These are phyloP conservation scores for Kwoniella sp. DNA, from an alignment of 768 basidiomycete species.

Conservation along the genomic window DNA sequence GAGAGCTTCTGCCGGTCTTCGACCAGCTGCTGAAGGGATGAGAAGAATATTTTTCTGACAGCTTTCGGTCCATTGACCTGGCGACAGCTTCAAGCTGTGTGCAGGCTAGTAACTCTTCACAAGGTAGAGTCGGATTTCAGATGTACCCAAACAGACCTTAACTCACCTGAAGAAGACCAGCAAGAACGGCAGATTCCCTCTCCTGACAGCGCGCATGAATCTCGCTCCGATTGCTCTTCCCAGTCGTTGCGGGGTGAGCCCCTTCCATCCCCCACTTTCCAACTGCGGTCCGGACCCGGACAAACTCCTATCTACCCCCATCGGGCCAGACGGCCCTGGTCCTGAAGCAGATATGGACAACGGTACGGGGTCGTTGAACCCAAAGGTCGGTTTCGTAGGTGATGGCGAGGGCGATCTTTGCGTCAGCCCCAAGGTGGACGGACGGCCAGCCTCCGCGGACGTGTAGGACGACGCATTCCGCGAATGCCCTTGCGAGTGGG, in stretches of 20 bases:
- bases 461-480: conserved; percentile 20
- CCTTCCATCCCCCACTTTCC: neutral
- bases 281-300: neutral
- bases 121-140: too few species aligned
- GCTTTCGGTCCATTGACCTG: too few species aligned
- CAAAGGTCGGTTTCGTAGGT: conserved; percentile 23
- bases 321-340: conserved; percentile 5
- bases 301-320: conserved; percentile 7
- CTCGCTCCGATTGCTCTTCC: conserved; percentile 40
- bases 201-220: conserved; percentile 35
- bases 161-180: conserved; percentile 51
- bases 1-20: too few species aligned
- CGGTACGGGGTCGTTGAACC: conserved; percentile 6
- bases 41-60: neutral
- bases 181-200: conserved; percentile 52
- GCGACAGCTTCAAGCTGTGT: neutral
- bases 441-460: conserved; percentile 17
- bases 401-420: conserved; percentile 21
- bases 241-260: conserved; percentile 25
- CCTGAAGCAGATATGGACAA: neutral
- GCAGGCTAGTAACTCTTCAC: too few species aligned
- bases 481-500: conserved; percentile 4
- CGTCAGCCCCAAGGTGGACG: conserved; percentile 1
- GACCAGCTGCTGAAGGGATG: too few species aligned
- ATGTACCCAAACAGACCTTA: too few species aligned